phyloP scores from a whole-genome alignment of 2,329 filamentous ascomycete genomes.

The Fusarium brevicatenulatum region DNA sequence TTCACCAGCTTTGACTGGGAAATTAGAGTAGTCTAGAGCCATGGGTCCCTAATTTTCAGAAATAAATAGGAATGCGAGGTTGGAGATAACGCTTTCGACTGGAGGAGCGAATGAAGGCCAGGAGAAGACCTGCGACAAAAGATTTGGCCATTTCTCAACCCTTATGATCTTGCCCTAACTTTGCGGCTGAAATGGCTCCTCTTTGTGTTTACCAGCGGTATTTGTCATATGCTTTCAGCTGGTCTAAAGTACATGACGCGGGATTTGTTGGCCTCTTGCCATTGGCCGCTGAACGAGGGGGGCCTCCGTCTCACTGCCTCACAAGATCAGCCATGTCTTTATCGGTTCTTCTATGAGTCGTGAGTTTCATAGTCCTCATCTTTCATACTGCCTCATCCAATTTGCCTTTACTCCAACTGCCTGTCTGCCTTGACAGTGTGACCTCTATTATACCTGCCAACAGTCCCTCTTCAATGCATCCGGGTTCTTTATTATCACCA shows the following conservation, averaged over 20 bases:
- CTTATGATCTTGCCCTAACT: rapidly evolving
- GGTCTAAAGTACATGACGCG: neutral
- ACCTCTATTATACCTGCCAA: neutral
- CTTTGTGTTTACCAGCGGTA: too few species aligned
- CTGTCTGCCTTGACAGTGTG: neutral
- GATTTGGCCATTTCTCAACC: too few species aligned
- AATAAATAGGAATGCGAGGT: too few species aligned
- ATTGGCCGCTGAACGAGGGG: neutral
- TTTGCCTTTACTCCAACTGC: rapidly evolving
- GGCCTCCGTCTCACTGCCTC: neutral
- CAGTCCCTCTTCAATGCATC: neutral
- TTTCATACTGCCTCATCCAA: neutral
- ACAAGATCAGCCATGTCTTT: too few species aligned
- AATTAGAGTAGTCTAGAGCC: neutral
- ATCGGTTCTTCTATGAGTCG: too few species aligned
- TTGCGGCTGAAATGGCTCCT: neutral
- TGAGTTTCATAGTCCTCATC: too few species aligned
- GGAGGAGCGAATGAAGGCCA: neutral
- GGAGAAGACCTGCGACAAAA: too few species aligned
- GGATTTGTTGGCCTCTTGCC: neutral
- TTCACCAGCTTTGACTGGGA: neutral
- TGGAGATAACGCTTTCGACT: too few species aligned
- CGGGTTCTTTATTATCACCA: too few species aligned
- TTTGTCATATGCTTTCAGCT: too few species aligned
- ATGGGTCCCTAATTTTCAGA: rapidly evolving